phyloP scores from a whole-genome alignment of 23 red algal species.

The Gracilariopsis chorda region DNA sequence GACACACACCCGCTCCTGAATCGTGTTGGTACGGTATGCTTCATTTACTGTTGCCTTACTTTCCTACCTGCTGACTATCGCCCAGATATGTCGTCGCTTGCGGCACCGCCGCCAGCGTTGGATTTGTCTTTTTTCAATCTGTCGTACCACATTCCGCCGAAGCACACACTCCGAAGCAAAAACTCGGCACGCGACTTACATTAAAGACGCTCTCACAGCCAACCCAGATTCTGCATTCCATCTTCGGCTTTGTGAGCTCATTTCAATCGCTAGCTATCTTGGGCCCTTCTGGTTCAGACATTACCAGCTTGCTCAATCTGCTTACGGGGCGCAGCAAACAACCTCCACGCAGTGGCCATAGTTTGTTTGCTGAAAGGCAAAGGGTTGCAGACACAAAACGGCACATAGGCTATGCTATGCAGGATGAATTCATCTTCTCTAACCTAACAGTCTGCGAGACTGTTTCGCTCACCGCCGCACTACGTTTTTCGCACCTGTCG shows the following conservation, averaged over 20 bases:
- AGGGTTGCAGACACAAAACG: conserved; percentile 67
- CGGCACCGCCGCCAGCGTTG: neutral
- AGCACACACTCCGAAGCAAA: neutral
- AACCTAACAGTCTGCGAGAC: conserved; percentile 88
- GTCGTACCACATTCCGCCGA: neutral
- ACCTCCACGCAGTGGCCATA: conserved; percentile 26
- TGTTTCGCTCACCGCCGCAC: conserved; percentile 69
- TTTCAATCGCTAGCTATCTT: conserved; percentile 82
- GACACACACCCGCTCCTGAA: too few species aligned
- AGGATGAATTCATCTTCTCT: conserved; percentile 94
- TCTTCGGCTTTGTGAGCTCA: conserved; percentile 61
- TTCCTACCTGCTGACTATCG: neutral
- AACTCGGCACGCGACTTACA: neutral
- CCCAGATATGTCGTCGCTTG: neutral
- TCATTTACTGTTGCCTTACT: neutral
- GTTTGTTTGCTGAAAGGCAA: conserved; percentile 58
- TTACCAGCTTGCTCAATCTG: conserved; percentile 84
- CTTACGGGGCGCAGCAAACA: conserved; percentile 73
- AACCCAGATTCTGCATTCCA: conserved; percentile 55
- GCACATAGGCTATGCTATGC: conserved; percentile 88
- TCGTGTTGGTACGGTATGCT: neutral
- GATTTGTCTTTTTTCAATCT: conserved; percentile 28
- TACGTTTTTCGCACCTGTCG: conserved; percentile 56
- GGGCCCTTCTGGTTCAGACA: conserved; percentile 70
- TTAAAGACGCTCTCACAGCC: neutral